Conservation (phyloP, 148 eudicot species). For the Simmondsia chinensis region DNA sequence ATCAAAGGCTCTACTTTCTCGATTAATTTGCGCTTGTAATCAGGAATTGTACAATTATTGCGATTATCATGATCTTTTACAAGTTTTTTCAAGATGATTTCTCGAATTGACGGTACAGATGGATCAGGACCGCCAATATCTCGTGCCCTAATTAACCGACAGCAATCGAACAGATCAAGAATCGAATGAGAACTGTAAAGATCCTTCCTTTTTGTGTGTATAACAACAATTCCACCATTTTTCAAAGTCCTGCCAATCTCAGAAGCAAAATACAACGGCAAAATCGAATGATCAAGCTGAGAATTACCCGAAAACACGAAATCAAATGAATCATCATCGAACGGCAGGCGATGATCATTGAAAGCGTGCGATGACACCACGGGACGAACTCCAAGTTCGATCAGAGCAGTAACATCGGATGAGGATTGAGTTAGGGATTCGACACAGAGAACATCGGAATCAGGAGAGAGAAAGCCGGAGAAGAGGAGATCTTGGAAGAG, state of each 20-base stretch:
- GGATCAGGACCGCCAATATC: conserved; percentile 34
- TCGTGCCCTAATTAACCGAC: conserved; percentile 48
- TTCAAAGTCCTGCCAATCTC: conserved; percentile 56
- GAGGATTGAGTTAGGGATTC: conserved; percentile 24
- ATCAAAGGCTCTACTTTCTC: conserved; percentile 70
- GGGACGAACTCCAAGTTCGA: conserved; percentile 53
- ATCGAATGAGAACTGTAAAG: conserved; percentile 81
- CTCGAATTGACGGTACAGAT: conserved; percentile 32
- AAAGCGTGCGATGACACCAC: conserved; percentile 33
- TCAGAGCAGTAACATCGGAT: conserved; percentile 58
- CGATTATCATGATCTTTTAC: not conserved
- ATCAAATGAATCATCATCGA: conserved; percentile 34
- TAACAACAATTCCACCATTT: conserved; percentile 73
- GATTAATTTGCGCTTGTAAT: conserved; percentile 50
- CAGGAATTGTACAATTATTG: conserved; percentile 28
- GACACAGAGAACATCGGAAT: conserved; percentile 42
- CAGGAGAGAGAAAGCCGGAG: conserved; percentile 39
- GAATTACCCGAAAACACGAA: conserved; percentile 52
- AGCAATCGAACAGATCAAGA: conserved; percentile 65
- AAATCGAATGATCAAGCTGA: conserved; percentile 22
- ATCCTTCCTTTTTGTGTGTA: conserved; percentile 67
- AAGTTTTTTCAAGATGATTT: conserved; percentile 62
- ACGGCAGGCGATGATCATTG: conserved; percentile 39
- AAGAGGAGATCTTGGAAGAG: conserved; percentile 60
- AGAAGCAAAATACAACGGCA: conserved; percentile 21